Evolutionary conservation across 768 basidiomycete species (phyloP).

Genomic region (Leucogyrophana mollusca): DNA sequence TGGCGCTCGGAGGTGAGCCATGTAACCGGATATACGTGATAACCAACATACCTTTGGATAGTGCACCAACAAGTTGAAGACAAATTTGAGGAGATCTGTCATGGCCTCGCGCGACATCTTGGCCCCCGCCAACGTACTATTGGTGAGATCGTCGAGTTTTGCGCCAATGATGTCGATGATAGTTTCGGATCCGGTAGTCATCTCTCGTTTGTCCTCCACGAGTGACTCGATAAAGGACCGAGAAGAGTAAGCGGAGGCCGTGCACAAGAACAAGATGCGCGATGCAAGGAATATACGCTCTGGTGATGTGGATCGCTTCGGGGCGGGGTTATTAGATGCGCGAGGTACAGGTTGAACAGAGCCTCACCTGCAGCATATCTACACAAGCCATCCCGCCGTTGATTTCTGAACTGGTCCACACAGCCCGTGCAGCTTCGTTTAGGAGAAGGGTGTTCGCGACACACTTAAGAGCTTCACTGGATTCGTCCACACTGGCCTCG

Average conservation of each 20-base stretch:
- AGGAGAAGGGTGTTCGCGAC: constrained; percentile 81
- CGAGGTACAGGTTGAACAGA: constrained; percentile 11
- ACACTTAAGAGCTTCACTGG: constrained; percentile 69
- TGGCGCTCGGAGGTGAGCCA: constrained; percentile 3
- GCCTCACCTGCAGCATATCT: constrained; percentile 54
- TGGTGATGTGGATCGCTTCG: constrained; percentile 57
- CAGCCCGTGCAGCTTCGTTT: constrained; percentile 57
- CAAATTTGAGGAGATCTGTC: constrained; percentile 80
- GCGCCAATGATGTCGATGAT: constrained; percentile 59
- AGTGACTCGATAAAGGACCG: constrained; percentile 49
- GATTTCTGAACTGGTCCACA: constrained; percentile 56
- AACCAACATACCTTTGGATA: constrained; percentile 67
- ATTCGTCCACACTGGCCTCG: constrained; percentile 58
- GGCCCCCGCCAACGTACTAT: constrained; percentile 46
- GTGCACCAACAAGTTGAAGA: constrained; percentile 77
- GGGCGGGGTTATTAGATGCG: constrained; percentile 7
- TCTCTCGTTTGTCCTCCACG: constrained; percentile 62
- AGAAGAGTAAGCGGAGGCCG: constrained; percentile 51
- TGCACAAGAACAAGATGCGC: constrained; percentile 74
- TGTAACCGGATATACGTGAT: not conserved
- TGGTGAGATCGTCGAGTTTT: constrained; percentile 60
- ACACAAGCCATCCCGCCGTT: constrained; percentile 61
- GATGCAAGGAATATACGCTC: constrained; percentile 74
- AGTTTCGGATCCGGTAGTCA: constrained; percentile 36
- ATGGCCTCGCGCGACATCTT: constrained; percentile 69